Evolutionary conservation across 768 basidiomycete genomes (phyloP), one percentile per base, ranked within the genome.

Genomic region (Cystofilobasidium capitatum): DNA sequence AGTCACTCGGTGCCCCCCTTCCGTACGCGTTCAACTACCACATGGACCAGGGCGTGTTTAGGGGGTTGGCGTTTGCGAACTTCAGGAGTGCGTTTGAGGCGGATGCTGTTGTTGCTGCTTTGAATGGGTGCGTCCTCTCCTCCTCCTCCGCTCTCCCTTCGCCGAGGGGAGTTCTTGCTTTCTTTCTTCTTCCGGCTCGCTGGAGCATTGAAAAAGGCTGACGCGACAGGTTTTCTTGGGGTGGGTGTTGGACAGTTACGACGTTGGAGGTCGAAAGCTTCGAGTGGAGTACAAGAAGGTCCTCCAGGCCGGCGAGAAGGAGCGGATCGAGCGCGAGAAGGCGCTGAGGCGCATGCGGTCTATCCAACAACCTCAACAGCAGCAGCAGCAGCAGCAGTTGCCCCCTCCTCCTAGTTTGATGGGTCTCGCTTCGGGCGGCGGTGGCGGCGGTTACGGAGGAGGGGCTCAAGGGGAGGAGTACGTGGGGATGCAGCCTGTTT

Each of bases 11-110:
- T 49, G 94, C 98, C 75, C 93, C 93, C 69, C 88, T 92, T 17
- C 96, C 96, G 44, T 98, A 97, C 78, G 96, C 96, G 35, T 99
- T 99, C 84, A 99, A 99, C 79, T 99, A 98, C 77, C 96, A 99
- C 77, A 85, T 94, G 74, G 93, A 97, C 79, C 89, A 91, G 74
- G 93, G 93, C 72, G 87, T 90, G 49, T 99, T 99, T 83, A 87
- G 96, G 69, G 96, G 96, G 24, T 79, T 99, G 62, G 96, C 96
- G 16, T 99, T 99, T 77, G 96, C 96, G 75, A 99, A 99, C 77
- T 99, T 97, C 80, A 86, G 93, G 64, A 88, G 89, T 72, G 79
- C 92, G 13, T 82, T 80, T 0, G 96, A 99, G 73, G 96, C 96
- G 0, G 92, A 94, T 73, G 89, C 91, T 20, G 92, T 94, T 64